Evolutionary conservation across 768 basidiomycete genomes (phyloP), one percentile per base, ranked within the genome.

Genomic region (Macrocybe gigantea): DNA sequence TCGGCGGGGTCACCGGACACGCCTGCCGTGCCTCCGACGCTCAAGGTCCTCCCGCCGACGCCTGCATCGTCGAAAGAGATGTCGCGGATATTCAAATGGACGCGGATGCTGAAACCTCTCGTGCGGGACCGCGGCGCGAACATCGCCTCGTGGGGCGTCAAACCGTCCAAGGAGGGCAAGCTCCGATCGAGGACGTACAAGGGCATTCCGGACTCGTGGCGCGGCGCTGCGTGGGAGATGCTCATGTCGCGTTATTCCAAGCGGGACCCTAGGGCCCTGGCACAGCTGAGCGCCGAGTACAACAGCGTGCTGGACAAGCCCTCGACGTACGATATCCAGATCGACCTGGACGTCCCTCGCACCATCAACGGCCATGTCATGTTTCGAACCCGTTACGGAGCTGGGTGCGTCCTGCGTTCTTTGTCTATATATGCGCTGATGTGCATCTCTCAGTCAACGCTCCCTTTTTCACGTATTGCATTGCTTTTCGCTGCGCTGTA

Each of bases 131-230:
- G 66, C 7, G 93, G 94, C 32, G 83, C 83, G 7, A 95, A 96
- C 58, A 71, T 84, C 10, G 72, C 81, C 36, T 63, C 70, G 9
- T 97, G 94, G 93, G 65, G 62, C 33, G 70, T 94, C 57, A 79
- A 78, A 41, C 57, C 74, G 15, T 72, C 71, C 12, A 91, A 87
- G 65, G 80, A 75, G 55, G 70, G 60, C 57, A 93, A 88, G 65
- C 72, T 88, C 13, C 77, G 85, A 32, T 67, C 78, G 54, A 77
- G 95, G 31, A 80, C 85, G 45, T 97, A 90, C 74, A 99, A 99
- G 62, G 96, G 96, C 48, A 83, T 98, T 31, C 96, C 96, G 2
- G 95, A 98, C 65, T 79, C 93, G 42, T 99, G 96, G 96, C 76
- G 96, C 37, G 73, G 79, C 44, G 95, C 92, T 4, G 91, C 84